Percentiles rank a stretch among this genome's conserved stretches.
These are phyloP conservation scores for Neurospora discreta DNA, from an alignment of 495 filamentous ascomycete species.

Conservation along the genomic window DNA sequence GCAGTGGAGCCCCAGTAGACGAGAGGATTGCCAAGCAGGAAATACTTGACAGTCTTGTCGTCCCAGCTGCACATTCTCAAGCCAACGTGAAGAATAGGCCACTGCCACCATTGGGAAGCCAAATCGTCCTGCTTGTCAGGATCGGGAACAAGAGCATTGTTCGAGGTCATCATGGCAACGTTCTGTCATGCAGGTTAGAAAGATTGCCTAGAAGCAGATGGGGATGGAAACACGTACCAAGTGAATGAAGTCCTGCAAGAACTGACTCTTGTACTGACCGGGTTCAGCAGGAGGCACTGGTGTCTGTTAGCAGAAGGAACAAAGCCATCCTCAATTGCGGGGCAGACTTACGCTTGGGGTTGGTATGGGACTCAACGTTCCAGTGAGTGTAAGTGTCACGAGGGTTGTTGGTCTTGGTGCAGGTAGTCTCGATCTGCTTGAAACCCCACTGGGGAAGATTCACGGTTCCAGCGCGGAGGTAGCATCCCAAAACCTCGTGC, in stretches of 20 bases:
- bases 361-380: constrained; percentile 94
- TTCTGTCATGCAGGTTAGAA: constrained; percentile 36
- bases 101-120: constrained; percentile 96
- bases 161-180: constrained; percentile 99
- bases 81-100: constrained; percentile 91
- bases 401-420: constrained; percentile 86
- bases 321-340: not conserved
- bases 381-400: constrained; percentile 93
- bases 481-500: constrained; percentile 78
- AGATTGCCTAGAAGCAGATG: not conserved
- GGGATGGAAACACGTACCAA: constrained; percentile 26
- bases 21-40: constrained; percentile 90
- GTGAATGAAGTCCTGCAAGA: constrained; percentile 93
- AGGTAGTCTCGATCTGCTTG: constrained; percentile 98
- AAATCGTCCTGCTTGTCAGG: constrained; percentile 98
- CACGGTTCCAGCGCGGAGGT: constrained; percentile 88
- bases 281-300: constrained; percentile 83
- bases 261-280: constrained; percentile 90
- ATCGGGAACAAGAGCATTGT: constrained; percentile 95
- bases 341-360: constrained; percentile 72
- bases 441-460: constrained; percentile 99
- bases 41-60: constrained; percentile 91
- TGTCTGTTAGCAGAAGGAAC: constrained; percentile 11
- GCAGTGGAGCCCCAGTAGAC: constrained; percentile 92
- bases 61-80: constrained; percentile 99